A percentile compares a stretch with the other conserved stretches of the same genome.
These are phyloP conservation scores for Didymella lethalis DNA, from an alignment of 2,329 filamentous ascomycete species.

Conservation along the genomic window DNA sequence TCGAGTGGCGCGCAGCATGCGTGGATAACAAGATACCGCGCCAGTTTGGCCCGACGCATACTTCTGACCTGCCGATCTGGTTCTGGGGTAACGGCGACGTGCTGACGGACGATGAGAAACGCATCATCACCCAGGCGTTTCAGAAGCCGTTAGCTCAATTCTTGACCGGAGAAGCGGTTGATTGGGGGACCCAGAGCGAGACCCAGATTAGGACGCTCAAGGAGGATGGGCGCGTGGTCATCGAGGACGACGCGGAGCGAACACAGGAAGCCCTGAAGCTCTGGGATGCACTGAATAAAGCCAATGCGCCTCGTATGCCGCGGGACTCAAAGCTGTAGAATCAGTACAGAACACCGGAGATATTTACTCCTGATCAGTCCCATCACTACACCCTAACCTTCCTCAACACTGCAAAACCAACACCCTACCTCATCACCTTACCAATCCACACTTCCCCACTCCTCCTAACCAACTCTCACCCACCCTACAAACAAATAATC, in stretches of 20 bases:
- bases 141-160: conserved; percentile 52
- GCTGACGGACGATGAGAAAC: conserved; percentile 56
- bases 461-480: too few species aligned
- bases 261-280: conserved; percentile 59
- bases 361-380: too few species aligned
- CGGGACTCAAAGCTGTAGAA: conserved; percentile 14
- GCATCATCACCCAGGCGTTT: conserved; percentile 48
- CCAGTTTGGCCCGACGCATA: conserved; percentile 64
- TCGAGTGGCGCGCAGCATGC: conserved; percentile 62
- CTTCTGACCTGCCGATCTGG: conserved; percentile 63
- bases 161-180: conserved; percentile 51
- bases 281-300: conserved; percentile 54
- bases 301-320: conserved; percentile 17
- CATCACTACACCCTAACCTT: too few species aligned
- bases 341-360: too few species aligned
- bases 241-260: conserved; percentile 55
- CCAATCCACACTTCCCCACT: too few species aligned
- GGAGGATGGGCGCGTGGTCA: conserved; percentile 55
- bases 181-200: conserved; percentile 50
- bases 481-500: not conserved
- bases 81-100: conserved; percentile 61
- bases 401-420: too few species aligned
- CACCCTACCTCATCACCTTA: not conserved
- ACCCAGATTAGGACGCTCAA: conserved; percentile 56
- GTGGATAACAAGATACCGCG: conserved; percentile 54